Evolutionary conservation across 371 early-diverging fungal genomes (phyloP).

Genomic region (Mortierella polycephala): DNA sequence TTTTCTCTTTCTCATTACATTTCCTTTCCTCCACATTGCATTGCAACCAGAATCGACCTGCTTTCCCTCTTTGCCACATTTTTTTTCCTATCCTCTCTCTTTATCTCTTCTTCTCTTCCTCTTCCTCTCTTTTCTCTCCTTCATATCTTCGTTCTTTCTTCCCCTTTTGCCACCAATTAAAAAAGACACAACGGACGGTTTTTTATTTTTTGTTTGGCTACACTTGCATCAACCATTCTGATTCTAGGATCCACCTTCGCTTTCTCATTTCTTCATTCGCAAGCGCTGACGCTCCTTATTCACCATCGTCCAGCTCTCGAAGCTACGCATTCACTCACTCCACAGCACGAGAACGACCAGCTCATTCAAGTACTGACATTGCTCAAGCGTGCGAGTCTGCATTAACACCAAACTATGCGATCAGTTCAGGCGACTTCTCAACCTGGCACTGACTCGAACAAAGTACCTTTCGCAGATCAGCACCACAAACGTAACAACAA

Average conservation of each 20-base stretch:
- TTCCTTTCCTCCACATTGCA: not conserved
- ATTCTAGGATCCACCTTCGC: too few relatives aligned
- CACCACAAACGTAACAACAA: too few relatives aligned
- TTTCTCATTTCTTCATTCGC: not conserved
- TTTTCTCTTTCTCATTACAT: not conserved
- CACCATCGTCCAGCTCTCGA: not conserved
- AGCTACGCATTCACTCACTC: not conserved
- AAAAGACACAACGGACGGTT: too few relatives aligned
- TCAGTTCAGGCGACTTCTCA: conserved; percentile 18
- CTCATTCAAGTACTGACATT: too few relatives aligned
- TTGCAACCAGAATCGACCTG: too few relatives aligned
- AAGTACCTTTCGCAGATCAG: not conserved
- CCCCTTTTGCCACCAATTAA: too few relatives aligned
- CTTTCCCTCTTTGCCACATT: not conserved
- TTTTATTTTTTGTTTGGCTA: too few relatives aligned
- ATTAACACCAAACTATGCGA: conserved; percentile 10
- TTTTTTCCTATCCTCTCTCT: not conserved
- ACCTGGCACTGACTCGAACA: conserved; percentile 6
- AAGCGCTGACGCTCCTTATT: not conserved
- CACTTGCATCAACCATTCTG: too few relatives aligned
- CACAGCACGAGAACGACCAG: not conserved
- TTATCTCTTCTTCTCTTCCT: not conserved
- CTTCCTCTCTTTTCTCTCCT: not conserved
- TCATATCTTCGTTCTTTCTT: too few relatives aligned
- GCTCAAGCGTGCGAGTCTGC: not conserved